Evolutionary conservation across 2,329 filamentous ascomycete genomes (phyloP), one percentile per base, ranked within the genome.

Genomic region (Fusarium gaditjirri): DNA sequence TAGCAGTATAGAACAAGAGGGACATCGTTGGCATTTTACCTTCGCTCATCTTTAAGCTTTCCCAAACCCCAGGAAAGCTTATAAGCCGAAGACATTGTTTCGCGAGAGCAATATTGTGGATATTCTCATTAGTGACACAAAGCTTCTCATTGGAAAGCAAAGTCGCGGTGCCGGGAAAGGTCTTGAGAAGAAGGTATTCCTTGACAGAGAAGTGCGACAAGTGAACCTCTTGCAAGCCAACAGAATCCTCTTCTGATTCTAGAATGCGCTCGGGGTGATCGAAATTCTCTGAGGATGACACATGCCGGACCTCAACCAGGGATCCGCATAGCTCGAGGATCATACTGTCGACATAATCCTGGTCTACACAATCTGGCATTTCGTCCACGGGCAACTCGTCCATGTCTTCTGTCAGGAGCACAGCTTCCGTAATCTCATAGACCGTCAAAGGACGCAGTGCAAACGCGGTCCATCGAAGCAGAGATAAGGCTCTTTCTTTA

Each of bases 381-480:
- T 67, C 61, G 0, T 67, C 64, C 0, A 39, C 1, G 0, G 36
- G 46, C 0, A 67, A 12, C 11, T 54, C 47, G 0, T 59, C 36
- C 5, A 23, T 1, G 0, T 54, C 68, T 0, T 50, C 29, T 5
- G 12, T 12, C 0, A 71, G 3, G 0, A 71, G 42, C 0, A 43
- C 46, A 3, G 68, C 58, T 10, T 55, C 49, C 0, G 47, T 49
- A 0, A 65, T 49, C 12, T 70, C 17, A 1, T n/a, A 35, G 0
- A 71, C 52, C 2, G 19, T 62, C 35, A 65, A 2, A 0, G 78
- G 78, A 3, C 74, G 61, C 0, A 65, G 1, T 0, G 78, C 55
- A 55, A 81, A 81, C 5, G 77, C 72, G 0, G 73, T 64, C 80
- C 78, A 81, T 12, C 63, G 75, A 4, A 83, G 55, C 2, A 83